These are phyloP conservation scores for Sextonia rubra DNA, from an alignment of 164 flowering plant species.

Conservation along the genomic window DNA sequence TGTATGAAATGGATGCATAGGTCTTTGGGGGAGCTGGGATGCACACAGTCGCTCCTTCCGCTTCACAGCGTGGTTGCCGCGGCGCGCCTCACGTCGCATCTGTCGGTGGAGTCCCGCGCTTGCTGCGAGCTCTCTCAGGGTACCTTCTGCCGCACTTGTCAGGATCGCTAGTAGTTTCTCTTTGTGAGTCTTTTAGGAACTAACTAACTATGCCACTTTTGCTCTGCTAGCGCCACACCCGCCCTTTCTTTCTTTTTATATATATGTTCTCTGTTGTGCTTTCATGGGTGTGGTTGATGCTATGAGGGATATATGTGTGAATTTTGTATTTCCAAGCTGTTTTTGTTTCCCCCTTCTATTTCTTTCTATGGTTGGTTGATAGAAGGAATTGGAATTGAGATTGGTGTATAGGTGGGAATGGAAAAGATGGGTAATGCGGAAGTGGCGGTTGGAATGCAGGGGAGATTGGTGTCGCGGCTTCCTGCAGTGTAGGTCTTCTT, in stretches of 20 bases:
- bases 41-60: conserved; percentile 67
- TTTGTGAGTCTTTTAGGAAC: conserved; percentile 59
- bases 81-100: conserved; percentile 56
- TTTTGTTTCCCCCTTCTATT: neutral
- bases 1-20: conserved; percentile 24
- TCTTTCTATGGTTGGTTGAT: neutral
- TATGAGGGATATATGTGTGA: neutral
- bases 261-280: neutral
- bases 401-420: conserved; percentile 51
- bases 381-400: conserved; percentile 32
- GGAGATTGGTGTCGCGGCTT: conserved; percentile 20
- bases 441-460: conserved; percentile 30
- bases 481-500: conserved; percentile 31
- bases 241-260: neutral
- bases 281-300: neutral
- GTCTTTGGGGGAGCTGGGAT: conserved; percentile 66
- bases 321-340: neutral
- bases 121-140: conserved; percentile 90
- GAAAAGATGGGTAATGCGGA: conserved; percentile 52
- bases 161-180: conserved; percentile 87
- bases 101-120: conserved; percentile 55
- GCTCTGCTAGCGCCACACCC: too few species aligned
- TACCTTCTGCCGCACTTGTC: conserved; percentile 95
- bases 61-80: conserved; percentile 40
- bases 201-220: neutral